Evolutionary conservation across 2,329 filamentous ascomycete genomes (phyloP).

Genomic region (Diplodia seriata): DNA sequence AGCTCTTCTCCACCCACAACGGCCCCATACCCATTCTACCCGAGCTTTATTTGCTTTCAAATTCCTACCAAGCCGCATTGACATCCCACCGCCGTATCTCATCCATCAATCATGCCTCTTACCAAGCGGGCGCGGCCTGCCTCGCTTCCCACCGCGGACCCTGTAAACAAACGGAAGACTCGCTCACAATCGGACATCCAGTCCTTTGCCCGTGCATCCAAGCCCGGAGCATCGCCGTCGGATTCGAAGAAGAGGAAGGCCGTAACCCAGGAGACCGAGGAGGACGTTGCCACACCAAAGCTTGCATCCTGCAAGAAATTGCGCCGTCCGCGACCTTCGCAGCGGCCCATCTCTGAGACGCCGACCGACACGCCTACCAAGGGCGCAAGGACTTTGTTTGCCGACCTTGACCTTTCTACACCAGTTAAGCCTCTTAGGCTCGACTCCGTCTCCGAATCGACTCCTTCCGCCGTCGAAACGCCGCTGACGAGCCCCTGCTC

Average conservation of each 20-base stretch:
- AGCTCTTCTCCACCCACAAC: conserved; percentile 1
- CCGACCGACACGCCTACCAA: conserved; percentile 45
- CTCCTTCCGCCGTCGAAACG: conserved; percentile 40
- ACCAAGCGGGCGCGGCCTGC: conserved; percentile 9
- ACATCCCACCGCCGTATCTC: conserved; percentile 26
- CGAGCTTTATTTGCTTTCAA: not conserved
- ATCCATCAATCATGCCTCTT: conserved; percentile 18
- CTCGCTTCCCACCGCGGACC: conserved; percentile 14
- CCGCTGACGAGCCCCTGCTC: conserved; percentile 39
- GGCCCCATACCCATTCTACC: conserved; percentile 13
- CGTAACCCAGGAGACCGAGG: conserved; percentile 1
- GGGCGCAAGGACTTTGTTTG: conserved; percentile 44
- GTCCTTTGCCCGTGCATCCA: conserved; percentile 25
- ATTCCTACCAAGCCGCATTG: conserved; percentile 5
- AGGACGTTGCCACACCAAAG: conserved; percentile 10
- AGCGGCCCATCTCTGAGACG: conserved; percentile 35
- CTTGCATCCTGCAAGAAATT: conserved; percentile 29
- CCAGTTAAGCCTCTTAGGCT: conserved; percentile 36
- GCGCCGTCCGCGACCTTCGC: conserved; percentile 19
- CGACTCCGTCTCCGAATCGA: conserved; percentile 33
- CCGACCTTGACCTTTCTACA: conserved; percentile 37
- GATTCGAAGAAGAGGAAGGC: conserved; percentile 32
- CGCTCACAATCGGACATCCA: conserved; percentile 30
- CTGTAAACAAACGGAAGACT: conserved; percentile 28
- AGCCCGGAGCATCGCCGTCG: conserved; percentile 1